These are phyloP conservation scores for Lolium perenne DNA, from an alignment of 176 grass and related monocot species.

Conservation along the genomic window DNA sequence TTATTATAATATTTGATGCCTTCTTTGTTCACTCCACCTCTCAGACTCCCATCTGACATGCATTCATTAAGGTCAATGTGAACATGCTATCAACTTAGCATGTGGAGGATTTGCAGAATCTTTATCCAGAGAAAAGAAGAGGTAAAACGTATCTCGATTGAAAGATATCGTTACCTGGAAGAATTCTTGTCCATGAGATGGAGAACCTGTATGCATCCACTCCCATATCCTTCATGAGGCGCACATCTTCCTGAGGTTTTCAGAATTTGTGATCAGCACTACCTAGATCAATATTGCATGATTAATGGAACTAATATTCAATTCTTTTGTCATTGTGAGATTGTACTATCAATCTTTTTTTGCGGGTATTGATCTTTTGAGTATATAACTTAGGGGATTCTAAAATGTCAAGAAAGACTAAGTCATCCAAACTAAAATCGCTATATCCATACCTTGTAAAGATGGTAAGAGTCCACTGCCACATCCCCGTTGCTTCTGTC, in stretches of 20 bases:
- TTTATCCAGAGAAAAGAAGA: neutral
- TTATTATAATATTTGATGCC: conserved; percentile 65
- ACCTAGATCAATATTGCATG: neutral
- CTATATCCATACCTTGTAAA: conserved; percentile 50
- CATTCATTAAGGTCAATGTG: neutral
- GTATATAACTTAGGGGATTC: neutral
- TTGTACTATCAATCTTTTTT: neutral
- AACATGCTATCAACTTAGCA: neutral
- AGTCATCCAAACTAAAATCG: neutral
- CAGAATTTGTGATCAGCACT: neutral
- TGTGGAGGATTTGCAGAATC: neutral
- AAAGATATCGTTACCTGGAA: conserved; percentile 54
- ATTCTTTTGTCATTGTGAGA: neutral
- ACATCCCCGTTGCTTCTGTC: conserved; percentile 70
- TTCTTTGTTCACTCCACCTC: conserved; percentile 57
- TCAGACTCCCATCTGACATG: conserved; percentile 59
- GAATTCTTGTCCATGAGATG: conserved; percentile 72
- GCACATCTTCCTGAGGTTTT: conserved; percentile 64
- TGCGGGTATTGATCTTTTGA: neutral
- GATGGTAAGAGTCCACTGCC: conserved; percentile 62
- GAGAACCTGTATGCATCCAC: conserved; percentile 73
- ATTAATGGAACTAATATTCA: neutral
- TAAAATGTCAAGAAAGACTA: neutral
- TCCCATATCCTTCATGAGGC: conserved; percentile 68
- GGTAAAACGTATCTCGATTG: neutral